Conservation (phyloP, 768 basidiomycete species). For the Psilocybe cubensis region DNA sequence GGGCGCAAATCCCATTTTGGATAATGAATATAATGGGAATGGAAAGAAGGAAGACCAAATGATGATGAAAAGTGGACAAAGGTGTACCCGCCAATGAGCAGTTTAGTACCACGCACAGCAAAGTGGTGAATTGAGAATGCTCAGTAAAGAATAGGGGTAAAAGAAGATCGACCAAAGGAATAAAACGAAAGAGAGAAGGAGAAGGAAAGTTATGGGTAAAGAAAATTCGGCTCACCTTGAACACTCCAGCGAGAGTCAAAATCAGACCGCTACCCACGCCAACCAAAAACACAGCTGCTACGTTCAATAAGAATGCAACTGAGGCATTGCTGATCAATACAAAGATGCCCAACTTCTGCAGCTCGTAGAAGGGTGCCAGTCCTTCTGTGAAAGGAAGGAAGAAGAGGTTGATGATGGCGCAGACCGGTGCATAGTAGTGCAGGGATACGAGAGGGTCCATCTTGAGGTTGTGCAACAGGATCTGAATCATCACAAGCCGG, state of each 20-base stretch:
- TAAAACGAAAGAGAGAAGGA: background rate
- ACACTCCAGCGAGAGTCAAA: slow-evolving; percentile 91
- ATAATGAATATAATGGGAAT: background rate
- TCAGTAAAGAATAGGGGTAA: background rate
- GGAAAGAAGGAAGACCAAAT: background rate
- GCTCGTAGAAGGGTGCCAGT: slow-evolving; percentile 78
- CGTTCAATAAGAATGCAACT: slow-evolving; percentile 87
- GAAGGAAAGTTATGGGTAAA: background rate
- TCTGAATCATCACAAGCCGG: slow-evolving; percentile 94
- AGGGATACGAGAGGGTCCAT: slow-evolving; percentile 97
- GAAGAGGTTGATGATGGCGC: slow-evolving; percentile 84
- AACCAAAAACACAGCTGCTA: slow-evolving; percentile 94
- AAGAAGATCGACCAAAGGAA: background rate
- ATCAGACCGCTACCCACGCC: slow-evolving; percentile 87
- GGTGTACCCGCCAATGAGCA: background rate
- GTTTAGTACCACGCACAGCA: background rate
- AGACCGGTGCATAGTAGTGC: slow-evolving; percentile 97
- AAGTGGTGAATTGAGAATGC: background rate
- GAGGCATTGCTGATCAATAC: slow-evolving; percentile 83
- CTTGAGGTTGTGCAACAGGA: slow-evolving; percentile 92
- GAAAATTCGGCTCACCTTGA: slow-evolving; percentile 63
- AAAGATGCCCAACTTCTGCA: slow-evolving; percentile 64
- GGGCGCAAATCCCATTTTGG: background rate
- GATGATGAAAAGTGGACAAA: background rate
- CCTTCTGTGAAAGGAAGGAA: slow-evolving; percentile 92